phyloP scores from a whole-genome alignment of 495 filamentous ascomycete genomes.

The Penicillium roqueforti region DNA sequence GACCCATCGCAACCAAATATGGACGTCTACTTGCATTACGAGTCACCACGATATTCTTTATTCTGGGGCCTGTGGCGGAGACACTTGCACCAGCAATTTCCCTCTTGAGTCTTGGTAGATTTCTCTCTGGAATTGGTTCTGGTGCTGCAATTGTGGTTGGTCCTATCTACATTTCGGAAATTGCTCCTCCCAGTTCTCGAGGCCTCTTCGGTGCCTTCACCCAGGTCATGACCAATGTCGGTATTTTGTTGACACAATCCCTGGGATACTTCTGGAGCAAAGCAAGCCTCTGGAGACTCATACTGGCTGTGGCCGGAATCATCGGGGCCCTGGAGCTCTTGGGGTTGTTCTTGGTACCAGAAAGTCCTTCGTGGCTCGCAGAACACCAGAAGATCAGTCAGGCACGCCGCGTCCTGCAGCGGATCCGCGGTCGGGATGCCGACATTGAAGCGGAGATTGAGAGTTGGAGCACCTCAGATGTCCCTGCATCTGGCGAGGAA shows the following conservation, averaged over 20 bases:
- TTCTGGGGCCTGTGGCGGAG: conserved; percentile 70
- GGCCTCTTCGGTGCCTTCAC: conserved; percentile 90
- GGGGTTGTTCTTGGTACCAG: conserved; percentile 66
- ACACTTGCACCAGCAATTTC: conserved; percentile 63
- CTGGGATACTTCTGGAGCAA: conserved; percentile 83
- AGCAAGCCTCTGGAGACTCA: conserved; percentile 73
- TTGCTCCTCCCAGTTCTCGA: conserved; percentile 70
- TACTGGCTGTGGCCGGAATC: conserved; percentile 67
- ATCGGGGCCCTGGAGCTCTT: conserved; percentile 62
- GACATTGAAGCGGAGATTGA: conserved; percentile 72
- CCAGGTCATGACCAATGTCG: conserved; percentile 91
- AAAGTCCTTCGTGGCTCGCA: conserved; percentile 83
- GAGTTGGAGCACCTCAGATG: conserved; percentile 51
- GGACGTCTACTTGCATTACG: conserved; percentile 72
- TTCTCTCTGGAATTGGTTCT: conserved; percentile 77
- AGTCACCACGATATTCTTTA: conserved; percentile 67
- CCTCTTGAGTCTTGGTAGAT: conserved; percentile 65
- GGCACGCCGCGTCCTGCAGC: conserved; percentile 65
- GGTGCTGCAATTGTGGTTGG: conserved; percentile 89
- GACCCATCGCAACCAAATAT: conserved; percentile 64
- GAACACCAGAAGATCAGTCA: conserved; percentile 55
- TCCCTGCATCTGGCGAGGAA: conserved; percentile 44
- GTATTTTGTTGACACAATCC: conserved; percentile 78
- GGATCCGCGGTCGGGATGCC: conserved; percentile 63
- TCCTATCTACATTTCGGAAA: conserved; percentile 91